Evolutionary conservation across 495 filamentous ascomycete species (phyloP).

Genomic region (Tuber umbilicatum): DNA sequence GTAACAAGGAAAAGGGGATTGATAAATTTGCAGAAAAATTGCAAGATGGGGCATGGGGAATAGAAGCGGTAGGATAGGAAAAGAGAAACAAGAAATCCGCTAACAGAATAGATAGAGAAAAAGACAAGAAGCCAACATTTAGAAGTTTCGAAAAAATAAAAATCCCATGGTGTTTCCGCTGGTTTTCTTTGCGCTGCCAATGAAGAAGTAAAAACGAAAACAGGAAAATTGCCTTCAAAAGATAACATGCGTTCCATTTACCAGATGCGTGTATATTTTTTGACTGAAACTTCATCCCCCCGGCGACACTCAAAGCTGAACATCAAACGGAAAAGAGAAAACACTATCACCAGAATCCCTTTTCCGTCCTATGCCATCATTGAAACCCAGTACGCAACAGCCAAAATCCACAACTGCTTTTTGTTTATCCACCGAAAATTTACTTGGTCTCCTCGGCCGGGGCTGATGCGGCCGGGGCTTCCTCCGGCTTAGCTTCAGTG

Average conservation of each 20-base stretch:
- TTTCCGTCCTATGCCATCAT: slow-evolving; percentile 25
- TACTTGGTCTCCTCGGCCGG: slow-evolving; percentile 41
- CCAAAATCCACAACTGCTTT: slow-evolving; percentile 14
- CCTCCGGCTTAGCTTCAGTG: slow-evolving; percentile 49
- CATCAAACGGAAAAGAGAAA: slow-evolving; percentile 38
- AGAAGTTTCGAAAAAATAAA: slow-evolving; percentile 19
- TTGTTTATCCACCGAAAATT: slow-evolving; percentile 10
- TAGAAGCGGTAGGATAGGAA: slow-evolving; percentile 7
- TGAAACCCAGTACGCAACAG: slow-evolving; percentile 26
- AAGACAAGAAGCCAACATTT: slow-evolving; percentile 29
- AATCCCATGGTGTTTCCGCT: slow-evolving; percentile 23
- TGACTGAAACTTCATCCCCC: slow-evolving; percentile 26
- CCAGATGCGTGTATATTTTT: slow-evolving; percentile 37
- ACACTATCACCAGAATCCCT: slow-evolving; percentile 25
- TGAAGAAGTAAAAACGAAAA: slow-evolving; percentile 27
- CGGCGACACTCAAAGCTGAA: slow-evolving; percentile 24
- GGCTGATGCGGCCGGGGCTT: slow-evolving; percentile 40
- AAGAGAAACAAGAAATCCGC: slow-evolving; percentile 28
- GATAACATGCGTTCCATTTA: slow-evolving; percentile 34
- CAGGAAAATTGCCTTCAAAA: slow-evolving; percentile 31
- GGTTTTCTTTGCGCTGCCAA: slow-evolving; percentile 33
- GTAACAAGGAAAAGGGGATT: neutral
- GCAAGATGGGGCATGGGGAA: neutral
- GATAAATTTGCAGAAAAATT: neutral
- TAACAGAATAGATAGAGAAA: slow-evolving; percentile 34